Percentiles rank a stretch among this genome's conserved stretches.
phyloP scores from a whole-genome alignment of 352 stramenopile genomes.

The Aphanomyces cochlioides region DNA sequence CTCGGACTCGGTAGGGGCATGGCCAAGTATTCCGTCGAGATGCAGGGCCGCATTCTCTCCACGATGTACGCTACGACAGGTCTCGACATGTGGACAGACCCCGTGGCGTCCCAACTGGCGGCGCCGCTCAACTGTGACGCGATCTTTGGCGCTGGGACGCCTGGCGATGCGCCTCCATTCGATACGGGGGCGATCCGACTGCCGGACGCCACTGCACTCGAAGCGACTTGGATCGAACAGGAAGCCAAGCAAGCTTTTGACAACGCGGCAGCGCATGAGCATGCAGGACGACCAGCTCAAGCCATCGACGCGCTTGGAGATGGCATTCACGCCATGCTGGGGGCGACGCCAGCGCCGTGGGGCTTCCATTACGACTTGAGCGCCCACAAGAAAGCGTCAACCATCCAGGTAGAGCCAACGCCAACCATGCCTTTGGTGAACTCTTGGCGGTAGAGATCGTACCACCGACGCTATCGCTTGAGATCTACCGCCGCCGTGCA shows the following conservation, averaged over 20 bases:
- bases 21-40: constrained; percentile 19
- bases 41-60: background rate
- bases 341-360: constrained; percentile 2
- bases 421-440: too few species aligned
- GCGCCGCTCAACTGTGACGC: constrained; percentile 7
- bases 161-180: constrained; percentile 9
- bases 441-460: too few species aligned
- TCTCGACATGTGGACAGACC: constrained; percentile 13
- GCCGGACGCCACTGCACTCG: constrained; percentile 9
- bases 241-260: background rate
- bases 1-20: background rate
- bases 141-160: constrained; percentile 16
- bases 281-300: background rate
- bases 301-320: background rate
- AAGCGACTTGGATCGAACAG: constrained; percentile 7
- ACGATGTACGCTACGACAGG: constrained; percentile 2
- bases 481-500: background rate
- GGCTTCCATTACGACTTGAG: constrained; percentile 22
- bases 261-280: background rate
- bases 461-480: too few species aligned
- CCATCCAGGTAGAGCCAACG: constrained; percentile 1
- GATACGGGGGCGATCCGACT: background rate
- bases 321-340: background rate
- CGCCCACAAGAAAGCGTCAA: background rate
- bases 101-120: constrained; percentile 4